Evolutionary conservation across 179 eudicot species (phyloP), one percentile per base, ranked within the genome.

Genomic region (Amaranthus tricolor): DNA sequence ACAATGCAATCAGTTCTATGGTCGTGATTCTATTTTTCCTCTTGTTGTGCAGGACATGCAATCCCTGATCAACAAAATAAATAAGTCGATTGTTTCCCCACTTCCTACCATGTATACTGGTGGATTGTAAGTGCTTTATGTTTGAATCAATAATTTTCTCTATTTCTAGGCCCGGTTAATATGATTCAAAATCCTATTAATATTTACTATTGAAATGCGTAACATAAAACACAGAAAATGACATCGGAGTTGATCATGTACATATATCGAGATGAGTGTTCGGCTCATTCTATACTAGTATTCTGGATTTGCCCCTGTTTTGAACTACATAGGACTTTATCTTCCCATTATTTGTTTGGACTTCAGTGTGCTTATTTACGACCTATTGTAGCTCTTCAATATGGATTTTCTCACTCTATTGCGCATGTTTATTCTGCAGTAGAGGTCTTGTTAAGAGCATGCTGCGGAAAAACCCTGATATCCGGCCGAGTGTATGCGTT

Each of bases 381-480:
- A 13, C 14, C n/a, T 68, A 7, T 52, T 6, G 43, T 53, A 5
- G 44, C 40, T 49, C 45, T 47, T 52, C 48, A 21, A 21, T 71
- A 66, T 74, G 31, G 65, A n/a, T 68, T 9, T 47, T 66, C 69
- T 65, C 19, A 67, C 24, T 53, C 78, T 16, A 11, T 51, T 16
- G 14, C 14, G 43, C 73, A 62, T 55, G 75, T 54, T 48, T 16
- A 3, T 68, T 75, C 67, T 76, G 48, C 85, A 94, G 98, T 65
- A 94, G 96, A 59, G 91, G 95, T 54, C 96, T 94, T 76, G 86
- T 93, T 31, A 94, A 93, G 76, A 88, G 95, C 78, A 90, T 94
- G 99, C 90, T 94, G 73, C 84, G 99, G 79, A 94, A 87, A 83
- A 89, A 93, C 81, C 99, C 99, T 54, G 96, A 90, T 74, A 77